Evolutionary conservation across 2,329 filamentous ascomycete genomes (phyloP).

Genomic region (Sarocladium strictum): DNA sequence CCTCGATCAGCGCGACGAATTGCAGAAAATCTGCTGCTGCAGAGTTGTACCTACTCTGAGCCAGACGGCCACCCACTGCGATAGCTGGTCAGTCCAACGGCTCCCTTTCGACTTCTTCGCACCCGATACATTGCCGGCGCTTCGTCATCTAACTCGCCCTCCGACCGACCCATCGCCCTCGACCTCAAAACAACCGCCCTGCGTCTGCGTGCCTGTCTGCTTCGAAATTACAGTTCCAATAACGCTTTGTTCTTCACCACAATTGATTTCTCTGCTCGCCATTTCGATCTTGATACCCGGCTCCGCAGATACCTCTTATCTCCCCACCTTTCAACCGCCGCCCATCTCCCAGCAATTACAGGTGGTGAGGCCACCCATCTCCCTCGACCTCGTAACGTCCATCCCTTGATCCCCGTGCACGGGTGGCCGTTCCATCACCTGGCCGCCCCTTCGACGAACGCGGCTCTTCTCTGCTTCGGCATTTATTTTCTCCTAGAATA

Average conservation of each 20-base stretch:
- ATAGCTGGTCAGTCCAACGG: neutral
- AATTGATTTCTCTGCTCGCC: neutral
- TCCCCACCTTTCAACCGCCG: neutral
- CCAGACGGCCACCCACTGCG: neutral
- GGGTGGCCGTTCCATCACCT: conserved; percentile 5
- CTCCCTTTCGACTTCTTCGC: neutral
- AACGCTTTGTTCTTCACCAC: neutral
- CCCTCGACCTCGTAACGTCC: conserved; percentile 4
- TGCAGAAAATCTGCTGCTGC: neutral
- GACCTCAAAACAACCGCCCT: neutral
- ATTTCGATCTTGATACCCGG: neutral
- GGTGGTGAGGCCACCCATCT: conserved; percentile 8
- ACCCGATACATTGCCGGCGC: neutral
- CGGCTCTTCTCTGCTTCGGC: neutral
- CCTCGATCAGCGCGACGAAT: neutral
- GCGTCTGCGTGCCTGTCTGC: neutral
- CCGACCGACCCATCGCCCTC: conserved; percentile 4
- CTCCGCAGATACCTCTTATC: neutral
- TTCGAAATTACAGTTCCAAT: neutral
- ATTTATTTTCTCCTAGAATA: conserved; percentile 5
- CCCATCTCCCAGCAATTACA: neutral
- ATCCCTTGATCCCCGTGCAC: neutral
- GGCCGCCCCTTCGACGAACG: neutral
- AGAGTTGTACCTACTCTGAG: neutral
- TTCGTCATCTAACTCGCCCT: neutral